Percentiles rank a stretch among this genome's conserved stretches.
phyloP scores from a whole-genome alignment of 2,329 filamentous ascomycete species.

The Leptographium galeiforme region DNA sequence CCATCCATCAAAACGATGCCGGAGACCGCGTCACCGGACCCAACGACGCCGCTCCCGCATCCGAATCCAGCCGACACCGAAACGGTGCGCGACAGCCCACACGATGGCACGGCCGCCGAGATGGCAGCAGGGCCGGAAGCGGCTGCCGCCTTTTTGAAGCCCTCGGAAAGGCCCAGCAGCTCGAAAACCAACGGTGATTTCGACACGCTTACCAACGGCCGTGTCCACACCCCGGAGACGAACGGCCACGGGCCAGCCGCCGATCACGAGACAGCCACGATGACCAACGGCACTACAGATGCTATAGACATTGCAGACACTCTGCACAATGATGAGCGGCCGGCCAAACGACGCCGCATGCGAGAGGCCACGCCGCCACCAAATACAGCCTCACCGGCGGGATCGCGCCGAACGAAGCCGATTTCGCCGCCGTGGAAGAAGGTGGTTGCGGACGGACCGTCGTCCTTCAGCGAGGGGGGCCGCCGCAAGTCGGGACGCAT shows the following conservation, averaged over 20 bases:
- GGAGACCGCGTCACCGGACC: constrained; percentile 43
- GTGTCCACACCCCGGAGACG: too few species aligned
- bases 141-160: constrained; percentile 5
- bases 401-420: constrained; percentile 30
- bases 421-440: constrained; percentile 91
- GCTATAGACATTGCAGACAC: constrained; percentile 8
- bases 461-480: constrained; percentile 66
- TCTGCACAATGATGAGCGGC: constrained; percentile 26
- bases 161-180: constrained; percentile 4
- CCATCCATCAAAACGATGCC: constrained; percentile 38
- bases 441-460: constrained; percentile 71
- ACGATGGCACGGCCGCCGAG: constrained; percentile 2
- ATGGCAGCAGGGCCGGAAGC: constrained; percentile 1
- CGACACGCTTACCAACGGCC: background rate
- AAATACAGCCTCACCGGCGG: constrained; percentile 15
- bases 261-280: background rate
- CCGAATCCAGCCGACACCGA: constrained; percentile 11
- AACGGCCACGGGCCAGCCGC: too few species aligned
- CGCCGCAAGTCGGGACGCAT: constrained; percentile 53
- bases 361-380: constrained; percentile 27
- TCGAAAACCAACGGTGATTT: background rate
- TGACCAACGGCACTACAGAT: constrained; percentile 12
- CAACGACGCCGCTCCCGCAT: constrained; percentile 23
- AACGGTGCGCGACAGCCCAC: constrained; percentile 1
- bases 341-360: constrained; percentile 53